Evolutionary conservation across 768 basidiomycete genomes (phyloP).

Genomic region (Boletus barrowsii): DNA sequence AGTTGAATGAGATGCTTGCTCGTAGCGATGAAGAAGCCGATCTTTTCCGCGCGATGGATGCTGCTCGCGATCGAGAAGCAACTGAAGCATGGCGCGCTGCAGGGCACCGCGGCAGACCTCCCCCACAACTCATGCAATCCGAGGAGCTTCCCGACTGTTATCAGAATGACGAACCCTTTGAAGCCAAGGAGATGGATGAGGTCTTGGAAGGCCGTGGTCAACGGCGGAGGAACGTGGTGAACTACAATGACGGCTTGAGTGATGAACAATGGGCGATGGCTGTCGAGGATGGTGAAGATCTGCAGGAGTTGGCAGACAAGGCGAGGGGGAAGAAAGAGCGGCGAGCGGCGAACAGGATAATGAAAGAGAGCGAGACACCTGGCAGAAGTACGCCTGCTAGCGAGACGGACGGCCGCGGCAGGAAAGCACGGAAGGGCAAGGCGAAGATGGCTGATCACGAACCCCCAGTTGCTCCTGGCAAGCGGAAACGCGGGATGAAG

Average conservation of each 20-base stretch:
- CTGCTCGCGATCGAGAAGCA: conserved; percentile 68
- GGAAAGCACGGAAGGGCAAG: conserved; percentile 59
- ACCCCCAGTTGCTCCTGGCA: conserved; percentile 41
- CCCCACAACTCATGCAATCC: conserved; percentile 72
- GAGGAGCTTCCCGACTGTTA: conserved; percentile 94
- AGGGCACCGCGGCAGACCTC: conserved; percentile 77
- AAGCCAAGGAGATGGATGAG: conserved; percentile 52
- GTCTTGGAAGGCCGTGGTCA: conserved; percentile 77
- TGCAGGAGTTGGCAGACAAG: conserved; percentile 69
- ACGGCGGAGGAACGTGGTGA: conserved; percentile 77
- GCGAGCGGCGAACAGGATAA: conserved; percentile 54
- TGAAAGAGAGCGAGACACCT: conserved; percentile 58
- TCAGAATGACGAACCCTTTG: conserved; percentile 80
- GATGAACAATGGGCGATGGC: conserved; percentile 94
- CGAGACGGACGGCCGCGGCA: conserved; percentile 53
- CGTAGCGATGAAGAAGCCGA: conserved; percentile 75
- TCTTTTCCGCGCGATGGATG: conserved; percentile 81
- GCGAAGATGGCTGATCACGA: conserved; percentile 57
- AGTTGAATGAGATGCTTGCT: conserved; percentile 89
- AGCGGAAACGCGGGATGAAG: conserved; percentile 74
- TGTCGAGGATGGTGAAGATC: conserved; percentile 77
- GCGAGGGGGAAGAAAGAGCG: conserved; percentile 63
- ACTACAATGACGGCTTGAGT: conserved; percentile 89
- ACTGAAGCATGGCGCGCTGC: conserved; percentile 64
- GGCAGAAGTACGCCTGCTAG: conserved; percentile 63